Evolutionary conservation across 2,329 filamentous ascomycete genomes (phyloP).

Genomic region (Mollisia scopiformis): DNA sequence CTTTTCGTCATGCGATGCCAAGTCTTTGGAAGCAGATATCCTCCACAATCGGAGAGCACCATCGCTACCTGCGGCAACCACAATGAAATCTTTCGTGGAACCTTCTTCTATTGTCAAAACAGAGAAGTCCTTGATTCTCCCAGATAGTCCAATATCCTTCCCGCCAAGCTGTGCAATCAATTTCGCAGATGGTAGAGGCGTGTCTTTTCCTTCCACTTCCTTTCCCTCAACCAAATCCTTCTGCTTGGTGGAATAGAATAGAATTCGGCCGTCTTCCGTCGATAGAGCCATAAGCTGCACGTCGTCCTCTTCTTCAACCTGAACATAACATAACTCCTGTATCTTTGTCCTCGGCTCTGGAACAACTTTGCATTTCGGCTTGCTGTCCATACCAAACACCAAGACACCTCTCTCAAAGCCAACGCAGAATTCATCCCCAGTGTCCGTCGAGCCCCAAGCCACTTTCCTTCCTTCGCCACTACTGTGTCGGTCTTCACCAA

Average conservation of each 20-base stretch:
- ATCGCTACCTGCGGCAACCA: slow-evolving; percentile 82
- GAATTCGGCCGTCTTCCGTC: slow-evolving; percentile 85
- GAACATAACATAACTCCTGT: slow-evolving; percentile 78
- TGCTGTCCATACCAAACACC: slow-evolving; percentile 87
- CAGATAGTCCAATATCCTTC: slow-evolving; percentile 67
- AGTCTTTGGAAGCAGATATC: slow-evolving; percentile 44
- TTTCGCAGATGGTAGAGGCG: slow-evolving; percentile 60
- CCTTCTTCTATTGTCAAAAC: slow-evolving; percentile 48
- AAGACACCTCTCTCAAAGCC: slow-evolving; percentile 84
- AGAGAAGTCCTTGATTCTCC: slow-evolving; percentile 87
- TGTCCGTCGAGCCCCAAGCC: slow-evolving; percentile 73
- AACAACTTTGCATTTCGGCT: slow-evolving; percentile 74
- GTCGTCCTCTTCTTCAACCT: slow-evolving; percentile 48
- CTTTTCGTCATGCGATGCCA: slow-evolving; percentile 38
- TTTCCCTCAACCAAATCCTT: slow-evolving; percentile 45
- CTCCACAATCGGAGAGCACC: slow-evolving; percentile 82
- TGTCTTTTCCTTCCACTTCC: slow-evolving; percentile 41
- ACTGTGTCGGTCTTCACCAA: slow-evolving; percentile 76
- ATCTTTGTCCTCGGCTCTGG: slow-evolving; percentile 74
- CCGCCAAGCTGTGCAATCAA: slow-evolving; percentile 81
- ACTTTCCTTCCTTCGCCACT: slow-evolving; percentile 84
- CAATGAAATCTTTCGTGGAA: slow-evolving; percentile 49
- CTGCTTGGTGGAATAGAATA: slow-evolving; percentile 76
- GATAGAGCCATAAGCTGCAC: slow-evolving; percentile 73
- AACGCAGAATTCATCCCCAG: slow-evolving; percentile 84